Percentiles rank a stretch among this genome's conserved stretches.
Evolutionary conservation across 2,329 filamentous ascomycete species (phyloP).

Genomic region (Pezicula neosporulosa): DNA sequence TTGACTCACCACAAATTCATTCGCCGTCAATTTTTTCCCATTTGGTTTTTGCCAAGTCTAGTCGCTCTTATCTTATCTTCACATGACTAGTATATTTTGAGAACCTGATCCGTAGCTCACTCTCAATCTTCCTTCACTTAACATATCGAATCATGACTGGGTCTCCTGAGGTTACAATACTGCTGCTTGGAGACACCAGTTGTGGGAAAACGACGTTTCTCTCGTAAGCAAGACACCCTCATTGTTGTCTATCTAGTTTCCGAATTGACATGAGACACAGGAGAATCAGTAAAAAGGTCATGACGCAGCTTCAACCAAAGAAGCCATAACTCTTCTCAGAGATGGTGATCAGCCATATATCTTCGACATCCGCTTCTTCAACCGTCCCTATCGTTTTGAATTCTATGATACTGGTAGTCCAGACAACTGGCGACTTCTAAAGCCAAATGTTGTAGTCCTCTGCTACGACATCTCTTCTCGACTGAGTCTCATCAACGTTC

Average conservation of each 20-base stretch:
- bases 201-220: slow-evolving; percentile 61
- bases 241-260: neutral
- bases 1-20: too few relatives aligned
- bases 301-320: slow-evolving; percentile 33
- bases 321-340: slow-evolving; percentile 46
- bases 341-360: slow-evolving; percentile 59
- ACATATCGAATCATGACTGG: slow-evolving; percentile 24
- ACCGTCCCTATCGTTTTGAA: slow-evolving; percentile 47
- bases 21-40: too few relatives aligned
- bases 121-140: slow-evolving; percentile 1
- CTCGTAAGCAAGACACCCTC: slow-evolving; percentile 42
- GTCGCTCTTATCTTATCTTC: too few relatives aligned
- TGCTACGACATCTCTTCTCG: slow-evolving; percentile 61
- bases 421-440: slow-evolving; percentile 54
- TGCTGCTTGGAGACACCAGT: slow-evolving; percentile 55
- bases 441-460: slow-evolving; percentile 54
- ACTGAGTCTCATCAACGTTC: slow-evolving; percentile 54
- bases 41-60: too few relatives aligned
- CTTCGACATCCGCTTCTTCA: slow-evolving; percentile 49
- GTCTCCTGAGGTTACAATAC: slow-evolving; percentile 44
- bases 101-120: slow-evolving; percentile 22
- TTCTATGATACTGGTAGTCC: slow-evolving; percentile 58
- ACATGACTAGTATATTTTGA: slow-evolving; percentile 1
- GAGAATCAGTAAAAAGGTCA: slow-evolving; percentile 45
- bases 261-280: slow-evolving; percentile 29